Conservation (phyloP, 768 basidiomycete species). For the Russula griseocarnosa region DNA sequence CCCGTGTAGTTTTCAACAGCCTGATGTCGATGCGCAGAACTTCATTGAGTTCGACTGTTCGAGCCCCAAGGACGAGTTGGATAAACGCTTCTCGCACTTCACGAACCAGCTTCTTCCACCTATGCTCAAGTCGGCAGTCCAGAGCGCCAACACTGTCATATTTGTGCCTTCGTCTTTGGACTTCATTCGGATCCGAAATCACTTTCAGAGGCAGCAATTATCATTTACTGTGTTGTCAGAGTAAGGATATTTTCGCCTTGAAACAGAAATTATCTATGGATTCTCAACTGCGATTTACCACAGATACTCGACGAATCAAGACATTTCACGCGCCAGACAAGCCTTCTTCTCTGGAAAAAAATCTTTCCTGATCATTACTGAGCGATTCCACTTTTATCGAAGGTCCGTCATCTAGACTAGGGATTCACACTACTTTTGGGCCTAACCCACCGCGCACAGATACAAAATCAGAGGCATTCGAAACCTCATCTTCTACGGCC, state of each 20-base stretch:
- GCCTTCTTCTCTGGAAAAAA: slow-evolving; percentile 88
- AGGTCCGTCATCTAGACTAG: slow-evolving; percentile 43
- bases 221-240: slow-evolving; percentile 86
- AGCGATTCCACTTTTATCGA: slow-evolving; percentile 98
- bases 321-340: slow-evolving; percentile 90
- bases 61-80: slow-evolving; percentile 72
- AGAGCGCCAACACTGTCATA: slow-evolving; percentile 81
- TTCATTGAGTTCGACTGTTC: slow-evolving; percentile 71
- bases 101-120: slow-evolving; percentile 83
- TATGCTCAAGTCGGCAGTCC: slow-evolving; percentile 88
- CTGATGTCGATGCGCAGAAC: slow-evolving; percentile 41
- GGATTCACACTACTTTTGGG: not conserved
- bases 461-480: slow-evolving; percentile 92
- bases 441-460: slow-evolving; percentile 38
- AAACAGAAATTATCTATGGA: not conserved
- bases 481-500: slow-evolving; percentile 90
- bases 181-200: slow-evolving; percentile 86
- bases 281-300: not conserved
- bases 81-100: slow-evolving; percentile 84
- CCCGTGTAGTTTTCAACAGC: not conserved
- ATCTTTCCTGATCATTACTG: slow-evolving; percentile 84
- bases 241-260: slow-evolving; percentile 41
- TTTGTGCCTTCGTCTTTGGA: slow-evolving; percentile 96
- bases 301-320: slow-evolving; percentile 90
- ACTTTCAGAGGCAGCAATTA: slow-evolving; percentile 71